Conservation (phyloP, 2,329 filamentous ascomycete species). For the Macrophomina phaseolina region DNA sequence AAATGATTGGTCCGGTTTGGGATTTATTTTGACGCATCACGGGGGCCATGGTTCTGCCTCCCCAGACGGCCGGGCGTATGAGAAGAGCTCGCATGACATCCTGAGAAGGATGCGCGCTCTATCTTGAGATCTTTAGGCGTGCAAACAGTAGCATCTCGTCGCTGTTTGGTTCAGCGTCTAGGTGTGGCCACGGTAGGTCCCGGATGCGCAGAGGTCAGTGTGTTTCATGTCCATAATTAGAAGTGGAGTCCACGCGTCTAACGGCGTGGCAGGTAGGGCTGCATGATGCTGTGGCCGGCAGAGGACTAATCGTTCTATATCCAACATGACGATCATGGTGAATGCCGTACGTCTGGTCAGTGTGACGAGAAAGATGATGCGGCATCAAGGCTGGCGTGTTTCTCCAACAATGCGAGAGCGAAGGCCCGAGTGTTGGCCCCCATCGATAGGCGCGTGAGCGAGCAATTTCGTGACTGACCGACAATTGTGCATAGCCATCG, state of each 20-base stretch:
- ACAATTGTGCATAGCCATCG: conserved; percentile 22
- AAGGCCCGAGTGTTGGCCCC: conserved; percentile 3
- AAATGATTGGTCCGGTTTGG: conserved; percentile 16
- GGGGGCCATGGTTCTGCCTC: neutral
- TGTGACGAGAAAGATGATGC: conserved; percentile 7
- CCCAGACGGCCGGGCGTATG: neutral
- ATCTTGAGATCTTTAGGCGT: neutral
- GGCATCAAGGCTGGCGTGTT: neutral
- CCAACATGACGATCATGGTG: conserved; percentile 11
- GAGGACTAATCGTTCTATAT: conserved; percentile 6
- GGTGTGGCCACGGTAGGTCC: conserved; percentile 15
- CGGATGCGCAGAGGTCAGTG: conserved; percentile 14
- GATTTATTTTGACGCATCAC: conserved; percentile 22
- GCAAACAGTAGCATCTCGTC: conserved; percentile 2
- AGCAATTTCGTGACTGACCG: conserved; percentile 14
- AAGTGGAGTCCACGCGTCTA: conserved; percentile 23
- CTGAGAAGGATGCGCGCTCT: neutral
- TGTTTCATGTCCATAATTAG: conserved; percentile 24
- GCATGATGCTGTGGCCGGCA: conserved; percentile 16
- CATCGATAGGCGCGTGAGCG: neutral
- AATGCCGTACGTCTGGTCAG: conserved; percentile 1
- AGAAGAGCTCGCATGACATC: conserved; percentile 11
- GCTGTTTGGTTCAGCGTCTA: conserved; percentile 7
- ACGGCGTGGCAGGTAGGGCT: conserved; percentile 23
- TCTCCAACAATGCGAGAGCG: conserved; percentile 11